These are phyloP conservation scores for Nicotiana knightiana DNA, from an alignment of 257 asterid genomes.

Conservation along the genomic window DNA sequence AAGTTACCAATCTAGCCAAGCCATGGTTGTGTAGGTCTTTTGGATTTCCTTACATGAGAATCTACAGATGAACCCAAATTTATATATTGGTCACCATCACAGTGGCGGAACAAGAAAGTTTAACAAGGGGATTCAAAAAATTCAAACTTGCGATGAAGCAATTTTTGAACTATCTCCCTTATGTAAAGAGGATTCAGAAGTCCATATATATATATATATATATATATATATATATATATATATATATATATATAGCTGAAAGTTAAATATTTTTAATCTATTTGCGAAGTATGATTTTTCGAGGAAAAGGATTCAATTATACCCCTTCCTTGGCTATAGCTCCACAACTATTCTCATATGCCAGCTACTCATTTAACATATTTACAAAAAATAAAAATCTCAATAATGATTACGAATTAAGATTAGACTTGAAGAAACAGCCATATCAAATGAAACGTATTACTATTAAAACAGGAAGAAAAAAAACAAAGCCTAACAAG, in stretches of 20 bases:
- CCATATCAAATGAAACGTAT: not conserved
- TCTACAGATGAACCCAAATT: not conserved
- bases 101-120: too few relatives aligned
- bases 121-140: too few relatives aligned
- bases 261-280: too few relatives aligned
- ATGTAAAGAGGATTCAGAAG: too few relatives aligned
- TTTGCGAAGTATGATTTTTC: too few relatives aligned
- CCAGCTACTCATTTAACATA: not conserved
- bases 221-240: too few relatives aligned
- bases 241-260: too few relatives aligned
- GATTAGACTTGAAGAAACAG: not conserved
- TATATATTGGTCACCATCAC: not conserved
- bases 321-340: too few relatives aligned
- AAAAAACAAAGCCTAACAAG: not conserved
- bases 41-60: not conserved
- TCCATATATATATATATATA: too few relatives aligned
- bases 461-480: not conserved
- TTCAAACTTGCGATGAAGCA: too few relatives aligned
- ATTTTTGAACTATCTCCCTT: too few relatives aligned
- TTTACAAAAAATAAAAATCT: not conserved
- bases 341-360: not conserved
- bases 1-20: not conserved
- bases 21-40: not conserved
- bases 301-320: too few relatives aligned
- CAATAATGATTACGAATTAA: not conserved